Evolutionary conservation across 192 early-diverging fungal genomes (phyloP).

Genomic region (Mortierella alpina): DNA sequence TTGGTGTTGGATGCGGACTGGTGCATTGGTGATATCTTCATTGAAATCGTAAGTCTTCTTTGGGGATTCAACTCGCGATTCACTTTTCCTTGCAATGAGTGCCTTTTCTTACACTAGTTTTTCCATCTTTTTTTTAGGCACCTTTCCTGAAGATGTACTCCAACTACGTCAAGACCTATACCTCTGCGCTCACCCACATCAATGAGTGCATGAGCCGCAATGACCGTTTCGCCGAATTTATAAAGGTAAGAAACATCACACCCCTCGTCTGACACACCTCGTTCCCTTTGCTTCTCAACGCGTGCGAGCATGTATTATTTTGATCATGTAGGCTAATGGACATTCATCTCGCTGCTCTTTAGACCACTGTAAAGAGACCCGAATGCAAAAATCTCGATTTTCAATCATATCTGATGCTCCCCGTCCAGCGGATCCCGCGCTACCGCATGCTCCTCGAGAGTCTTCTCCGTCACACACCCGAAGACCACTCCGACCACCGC

Average conservation of each 20-base stretch:
- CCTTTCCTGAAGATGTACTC: conserved; percentile 89
- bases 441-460: conserved; percentile 85
- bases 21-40: conserved; percentile 79
- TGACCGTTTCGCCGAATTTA: conserved; percentile 50
- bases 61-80: neutral
- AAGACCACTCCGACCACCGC: conserved; percentile 78
- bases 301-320: conserved; percentile 49
- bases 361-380: conserved; percentile 59
- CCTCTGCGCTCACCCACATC: conserved; percentile 72
- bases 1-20: conserved; percentile 52
- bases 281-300: conserved; percentile 54
- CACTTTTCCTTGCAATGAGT: neutral
- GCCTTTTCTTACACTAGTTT: neutral
- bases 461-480: conserved; percentile 76
- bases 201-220: conserved; percentile 52
- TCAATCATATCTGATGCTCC: conserved; percentile 85
- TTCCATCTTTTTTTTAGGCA: conserved; percentile 36
- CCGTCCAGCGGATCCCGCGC: conserved; percentile 90
- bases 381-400: conserved; percentile 66
- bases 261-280: conserved; percentile 50
- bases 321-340: too few relatives aligned
- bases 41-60: conserved; percentile 65
- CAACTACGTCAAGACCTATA: conserved; percentile 87
- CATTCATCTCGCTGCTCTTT: neutral
- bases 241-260: conserved; percentile 36